phyloP scores from a whole-genome alignment of 495 filamentous ascomycete species.

The Podospora australis region DNA sequence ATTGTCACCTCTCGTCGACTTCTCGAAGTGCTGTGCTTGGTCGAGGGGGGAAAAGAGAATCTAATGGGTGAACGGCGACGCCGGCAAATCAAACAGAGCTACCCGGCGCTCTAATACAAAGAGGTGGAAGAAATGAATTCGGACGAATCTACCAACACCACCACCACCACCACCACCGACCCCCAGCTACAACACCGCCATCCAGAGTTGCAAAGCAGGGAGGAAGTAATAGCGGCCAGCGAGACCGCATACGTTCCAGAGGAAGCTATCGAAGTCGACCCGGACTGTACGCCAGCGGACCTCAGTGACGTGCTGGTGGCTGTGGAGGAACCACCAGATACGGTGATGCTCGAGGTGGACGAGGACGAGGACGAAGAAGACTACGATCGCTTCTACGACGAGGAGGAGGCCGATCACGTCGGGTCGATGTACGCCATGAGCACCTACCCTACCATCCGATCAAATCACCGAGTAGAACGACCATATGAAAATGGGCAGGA shows the following conservation, averaged over 20 bases:
- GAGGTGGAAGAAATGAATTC: not conserved
- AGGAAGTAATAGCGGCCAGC: too few relatives aligned
- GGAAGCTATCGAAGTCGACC: not conserved
- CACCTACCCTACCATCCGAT: not conserved
- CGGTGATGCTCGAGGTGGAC: not conserved
- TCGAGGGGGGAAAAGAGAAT: too few relatives aligned
- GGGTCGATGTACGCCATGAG: constrained; percentile 1
- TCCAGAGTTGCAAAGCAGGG: too few relatives aligned
- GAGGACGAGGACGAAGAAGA: not conserved
- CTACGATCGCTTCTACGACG: not conserved
- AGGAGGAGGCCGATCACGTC: not conserved
- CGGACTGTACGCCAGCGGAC: not conserved
- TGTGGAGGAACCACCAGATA: not conserved
- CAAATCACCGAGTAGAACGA: not conserved
- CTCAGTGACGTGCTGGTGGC: not conserved
- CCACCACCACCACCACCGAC: too few relatives aligned
- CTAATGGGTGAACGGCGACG: not conserved
- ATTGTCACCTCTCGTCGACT: not conserved
- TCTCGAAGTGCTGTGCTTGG: not conserved
- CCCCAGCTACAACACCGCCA: too few relatives aligned
- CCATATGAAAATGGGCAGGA: not conserved
- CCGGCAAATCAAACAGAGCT: not conserved
- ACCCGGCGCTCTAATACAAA: not conserved
- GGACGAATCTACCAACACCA: too few relatives aligned
- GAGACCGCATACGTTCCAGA: not conserved